Conservation (phyloP, 306 rosid species). For the Malus fusca region DNA sequence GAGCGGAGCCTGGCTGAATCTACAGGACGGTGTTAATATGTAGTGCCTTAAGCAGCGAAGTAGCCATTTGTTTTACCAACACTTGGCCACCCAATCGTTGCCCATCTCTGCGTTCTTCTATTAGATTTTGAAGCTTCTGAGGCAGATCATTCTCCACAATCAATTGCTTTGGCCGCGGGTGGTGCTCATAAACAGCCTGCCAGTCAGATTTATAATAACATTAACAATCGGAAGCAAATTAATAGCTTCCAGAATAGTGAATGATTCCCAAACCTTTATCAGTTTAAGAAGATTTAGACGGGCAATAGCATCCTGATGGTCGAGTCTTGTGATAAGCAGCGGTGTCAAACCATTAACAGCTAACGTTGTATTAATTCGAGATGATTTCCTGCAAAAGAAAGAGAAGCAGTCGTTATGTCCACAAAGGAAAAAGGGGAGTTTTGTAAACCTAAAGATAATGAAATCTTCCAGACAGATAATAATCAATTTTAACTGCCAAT, state of each 20-base stretch:
- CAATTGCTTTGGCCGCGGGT: slow-evolving; percentile 96
- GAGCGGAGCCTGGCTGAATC: slow-evolving; percentile 4
- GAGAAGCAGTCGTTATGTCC: background rate
- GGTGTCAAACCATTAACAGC: slow-evolving; percentile 96
- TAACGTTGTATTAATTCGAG: slow-evolving; percentile 87
- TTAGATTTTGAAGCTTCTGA: slow-evolving; percentile 83
- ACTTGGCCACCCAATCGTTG: slow-evolving; percentile 81
- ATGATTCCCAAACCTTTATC: slow-evolving; percentile 54
- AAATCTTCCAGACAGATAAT: background rate
- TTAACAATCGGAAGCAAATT: background rate
- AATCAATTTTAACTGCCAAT: no score
- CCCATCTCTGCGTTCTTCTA: slow-evolving; percentile 94
- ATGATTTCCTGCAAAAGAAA: slow-evolving; percentile 71
- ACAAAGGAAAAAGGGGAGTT: background rate
- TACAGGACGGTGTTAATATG: slow-evolving; percentile 96
- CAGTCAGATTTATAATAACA: background rate
- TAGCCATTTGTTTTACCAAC: slow-evolving; percentile 98
- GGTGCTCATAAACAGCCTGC: slow-evolving; percentile 98
- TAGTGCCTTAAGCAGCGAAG: slow-evolving; percentile 90
- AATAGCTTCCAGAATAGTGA: background rate
- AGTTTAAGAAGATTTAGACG: slow-evolving; percentile 96
- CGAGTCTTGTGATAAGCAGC: slow-evolving; percentile 86
- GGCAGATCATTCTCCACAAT: slow-evolving; percentile 98
- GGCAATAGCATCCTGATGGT: slow-evolving; percentile 98
- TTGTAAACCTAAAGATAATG: background rate